phyloP scores from a whole-genome alignment of 495 filamentous ascomycete genomes.

The Clohesyomyces aquaticus region DNA sequence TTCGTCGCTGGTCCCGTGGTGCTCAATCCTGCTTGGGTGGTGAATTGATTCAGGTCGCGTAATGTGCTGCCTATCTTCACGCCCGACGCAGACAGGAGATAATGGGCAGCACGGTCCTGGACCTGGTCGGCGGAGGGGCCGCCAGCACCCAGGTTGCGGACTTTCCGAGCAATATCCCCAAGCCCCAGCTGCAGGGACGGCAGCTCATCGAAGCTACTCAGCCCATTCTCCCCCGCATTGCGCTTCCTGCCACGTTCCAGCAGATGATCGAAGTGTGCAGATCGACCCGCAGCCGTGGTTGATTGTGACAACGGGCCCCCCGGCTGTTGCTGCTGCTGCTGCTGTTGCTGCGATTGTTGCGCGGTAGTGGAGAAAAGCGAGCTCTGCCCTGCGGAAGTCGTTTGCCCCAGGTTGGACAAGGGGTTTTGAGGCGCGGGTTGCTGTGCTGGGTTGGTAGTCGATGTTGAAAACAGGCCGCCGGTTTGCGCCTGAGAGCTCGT shows the following conservation, averaged over 20 bases:
- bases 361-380: slow-evolving; percentile 20
- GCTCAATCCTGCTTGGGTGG: slow-evolving; percentile 53
- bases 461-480: slow-evolving; percentile 23
- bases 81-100: slow-evolving; percentile 87
- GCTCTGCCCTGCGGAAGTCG: slow-evolving; percentile 5
- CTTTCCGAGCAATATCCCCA: slow-evolving; percentile 82
- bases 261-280: slow-evolving; percentile 84
- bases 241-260: slow-evolving; percentile 75
- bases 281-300: slow-evolving; percentile 26
- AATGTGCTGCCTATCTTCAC: slow-evolving; percentile 76
- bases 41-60: slow-evolving; percentile 70
- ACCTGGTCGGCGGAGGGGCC: slow-evolving; percentile 52
- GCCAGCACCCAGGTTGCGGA: slow-evolving; percentile 70
- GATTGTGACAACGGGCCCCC: slow-evolving; percentile 27
- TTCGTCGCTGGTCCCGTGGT: slow-evolving; percentile 39
- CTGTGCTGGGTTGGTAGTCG: slow-evolving; percentile 30
- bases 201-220: slow-evolving; percentile 59
- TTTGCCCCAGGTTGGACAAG: slow-evolving; percentile 30
- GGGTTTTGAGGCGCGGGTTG: slow-evolving; percentile 31
- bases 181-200: slow-evolving; percentile 80
- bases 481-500: slow-evolving; percentile 29
- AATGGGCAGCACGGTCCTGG: slow-evolving; percentile 71
- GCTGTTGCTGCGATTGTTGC: slow-evolving; percentile 19
- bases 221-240: slow-evolving; percentile 53
- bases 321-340: slow-evolving; percentile 36